Evolutionary conservation across 768 basidiomycete species (phyloP).

Genomic region (Mycena crocata): DNA sequence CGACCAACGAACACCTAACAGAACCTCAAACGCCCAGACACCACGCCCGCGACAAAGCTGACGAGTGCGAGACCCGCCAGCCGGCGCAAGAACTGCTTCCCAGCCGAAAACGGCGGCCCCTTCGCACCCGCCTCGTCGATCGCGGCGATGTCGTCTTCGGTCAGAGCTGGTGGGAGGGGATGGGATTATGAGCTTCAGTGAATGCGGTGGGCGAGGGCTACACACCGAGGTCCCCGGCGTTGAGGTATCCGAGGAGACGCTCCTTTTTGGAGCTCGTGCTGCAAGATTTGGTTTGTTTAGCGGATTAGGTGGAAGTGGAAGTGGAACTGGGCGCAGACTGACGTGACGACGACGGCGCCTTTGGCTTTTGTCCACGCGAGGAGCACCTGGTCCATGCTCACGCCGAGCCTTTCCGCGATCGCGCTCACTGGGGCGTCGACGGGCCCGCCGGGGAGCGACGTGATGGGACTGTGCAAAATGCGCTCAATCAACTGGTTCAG

Average conservation of each 20-base stretch:
- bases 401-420: slow-evolving; percentile 63
- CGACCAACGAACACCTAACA: background rate
- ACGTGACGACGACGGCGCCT: slow-evolving; percentile 75
- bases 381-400: slow-evolving; percentile 73
- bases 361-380: slow-evolving; percentile 81
- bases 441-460: slow-evolving; percentile 68
- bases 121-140: slow-evolving; percentile 69
- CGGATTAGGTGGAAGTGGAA: background rate
- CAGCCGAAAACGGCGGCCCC: slow-evolving; percentile 40
- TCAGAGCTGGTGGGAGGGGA: slow-evolving; percentile 53
- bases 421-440: slow-evolving; percentile 67
- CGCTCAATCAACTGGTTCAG: slow-evolving; percentile 2
- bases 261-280: slow-evolving; percentile 73
- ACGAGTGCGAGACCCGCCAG: background rate
- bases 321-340: slow-evolving; percentile 15
- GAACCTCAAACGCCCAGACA: background rate
- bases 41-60: background rate
- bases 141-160: slow-evolving; percentile 60
- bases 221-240: slow-evolving; percentile 73
- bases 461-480: slow-evolving; percentile 63
- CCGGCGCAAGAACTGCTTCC: background rate
- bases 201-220: background rate
- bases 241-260: slow-evolving; percentile 75
- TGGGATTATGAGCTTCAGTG: background rate
- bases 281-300: background rate